phyloP scores from a whole-genome alignment of 75 land plant species.

The Cupressus sempervirens region DNA sequence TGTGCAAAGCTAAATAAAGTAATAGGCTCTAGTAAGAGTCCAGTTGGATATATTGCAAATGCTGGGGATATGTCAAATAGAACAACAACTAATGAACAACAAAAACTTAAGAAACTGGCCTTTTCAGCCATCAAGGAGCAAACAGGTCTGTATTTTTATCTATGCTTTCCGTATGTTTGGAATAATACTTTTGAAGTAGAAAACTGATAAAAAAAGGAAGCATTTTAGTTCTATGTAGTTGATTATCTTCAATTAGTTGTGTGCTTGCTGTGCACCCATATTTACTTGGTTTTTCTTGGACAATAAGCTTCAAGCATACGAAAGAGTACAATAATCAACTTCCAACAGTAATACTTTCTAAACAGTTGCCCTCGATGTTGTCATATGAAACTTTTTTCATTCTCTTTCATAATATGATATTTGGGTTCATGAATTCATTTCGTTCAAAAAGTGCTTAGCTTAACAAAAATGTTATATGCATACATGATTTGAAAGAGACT shows the following conservation, averaged over 20 bases:
- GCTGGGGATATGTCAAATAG: background rate
- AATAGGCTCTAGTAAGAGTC: background rate
- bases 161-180: background rate
- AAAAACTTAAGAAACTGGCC: constrained; percentile 12
- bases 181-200: background rate
- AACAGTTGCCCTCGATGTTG: background rate
- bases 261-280: background rate
- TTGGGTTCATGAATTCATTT: background rate
- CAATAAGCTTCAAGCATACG: background rate
- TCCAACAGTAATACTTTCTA: background rate
- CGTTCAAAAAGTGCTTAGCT: background rate
- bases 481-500: background rate
- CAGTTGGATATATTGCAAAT: background rate
- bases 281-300: background rate
- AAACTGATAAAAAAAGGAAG: background rate
- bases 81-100: background rate
- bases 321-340: background rate
- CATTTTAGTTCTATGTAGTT: background rate
- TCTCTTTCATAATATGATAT: background rate
- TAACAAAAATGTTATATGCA: background rate
- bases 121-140: constrained; percentile 17
- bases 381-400: background rate
- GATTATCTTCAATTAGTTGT: background rate
- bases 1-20: constrained; percentile 10
- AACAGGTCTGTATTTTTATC: constrained; percentile 15